Evolutionary conservation across 257 asterid genomes (phyloP).

Genomic region (Vinca minor): DNA sequence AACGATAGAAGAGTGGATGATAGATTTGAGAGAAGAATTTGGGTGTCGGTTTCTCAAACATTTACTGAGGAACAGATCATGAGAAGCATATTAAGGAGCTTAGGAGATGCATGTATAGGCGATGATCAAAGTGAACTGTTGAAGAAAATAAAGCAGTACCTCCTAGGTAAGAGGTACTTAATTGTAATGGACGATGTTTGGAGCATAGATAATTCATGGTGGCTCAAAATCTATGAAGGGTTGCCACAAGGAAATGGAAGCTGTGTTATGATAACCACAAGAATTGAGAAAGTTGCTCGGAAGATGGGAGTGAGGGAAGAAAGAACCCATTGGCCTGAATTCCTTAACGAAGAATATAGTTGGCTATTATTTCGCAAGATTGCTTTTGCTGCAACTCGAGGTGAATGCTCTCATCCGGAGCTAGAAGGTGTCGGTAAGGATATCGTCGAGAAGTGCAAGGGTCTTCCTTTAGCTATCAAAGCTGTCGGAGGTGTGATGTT

Average conservation of each 20-base stretch:
- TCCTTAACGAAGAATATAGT: slow-evolving; percentile 24
- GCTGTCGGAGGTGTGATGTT: slow-evolving; percentile 33
- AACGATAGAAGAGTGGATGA: slow-evolving; percentile 20
- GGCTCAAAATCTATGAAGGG: slow-evolving; percentile 21
- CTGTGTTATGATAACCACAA: slow-evolving; percentile 28
- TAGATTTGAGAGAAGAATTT: slow-evolving; percentile 27
- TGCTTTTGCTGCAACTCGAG: slow-evolving; percentile 29
- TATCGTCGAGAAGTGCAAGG: slow-evolving; percentile 28
- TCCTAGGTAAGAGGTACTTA: slow-evolving; percentile 26
- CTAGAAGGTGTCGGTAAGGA: slow-evolving; percentile 27
- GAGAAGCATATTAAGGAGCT: slow-evolving; percentile 31
- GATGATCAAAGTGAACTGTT: slow-evolving; percentile 28
- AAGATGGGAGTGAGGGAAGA: slow-evolving; percentile 26
- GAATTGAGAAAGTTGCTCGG: slow-evolving; percentile 25
- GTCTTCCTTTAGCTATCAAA: slow-evolving; percentile 32
- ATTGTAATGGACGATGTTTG: slow-evolving; percentile 33
- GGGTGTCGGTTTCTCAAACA: slow-evolving; percentile 33
- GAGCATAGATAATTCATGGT: slow-evolving; percentile 24
- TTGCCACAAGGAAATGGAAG: slow-evolving; percentile 30
- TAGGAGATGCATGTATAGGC: slow-evolving; percentile 29
- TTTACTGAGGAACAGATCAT: slow-evolving; percentile 29
- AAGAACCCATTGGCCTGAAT: slow-evolving; percentile 29
- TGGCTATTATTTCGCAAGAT: slow-evolving; percentile 28
- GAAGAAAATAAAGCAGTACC: slow-evolving; percentile 27
- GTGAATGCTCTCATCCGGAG: slow-evolving; percentile 15